Evolutionary conservation across 768 basidiomycete species (phyloP), one percentile per base, ranked within the genome.

Genomic region (Termitomyces sp.): DNA sequence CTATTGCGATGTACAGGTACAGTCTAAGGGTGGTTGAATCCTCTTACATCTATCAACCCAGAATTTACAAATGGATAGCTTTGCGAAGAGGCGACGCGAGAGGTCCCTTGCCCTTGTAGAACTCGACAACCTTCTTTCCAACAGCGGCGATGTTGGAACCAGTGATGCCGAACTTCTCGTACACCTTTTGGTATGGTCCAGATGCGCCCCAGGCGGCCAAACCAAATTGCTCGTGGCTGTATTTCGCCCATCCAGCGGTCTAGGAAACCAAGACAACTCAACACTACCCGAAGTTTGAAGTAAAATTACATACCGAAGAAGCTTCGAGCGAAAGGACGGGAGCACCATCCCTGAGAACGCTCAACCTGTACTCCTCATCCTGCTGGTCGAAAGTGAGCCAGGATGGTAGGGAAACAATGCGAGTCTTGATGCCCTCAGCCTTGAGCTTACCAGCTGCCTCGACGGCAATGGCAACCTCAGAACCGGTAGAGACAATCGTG

Each of bases 291-390:
- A 50, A n/a, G n/a, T 41, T 46, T 56, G 50, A 10, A 16, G 43
- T 6, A 27, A 46, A 31, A 29, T 56, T 9, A 60, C 71, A 58
- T 57, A 76, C 76, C 62, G 82, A 75, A 64, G 81, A 80, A 23
- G 94, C 94, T 74, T 97, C 94, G 56, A 97, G 78, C 42, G 92
- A 91, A 57, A 97, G 70, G 67, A 96, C 85, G 33, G 94, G 94
- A 11, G 90, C 89, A 32, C 94, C 94, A 63, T 88, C 89, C 68
- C 92, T 84, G 60, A 98, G 73, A 49, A 96, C 93, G 63, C 85
- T 84, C 64, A 96, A 72, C 66, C 77, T 82, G 77, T 98, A 98
- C 56, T 84, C 83, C 66, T 78, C 72, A 58, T 82, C 75, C 73
- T 98, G 94, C 64, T 82, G 79, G 69, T 95, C 89, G 67, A 91